Percentiles rank a stretch among this genome's conserved stretches.
Conservation (phyloP, 306 rosid genomes). For the Rosa lucieae region DNA sequence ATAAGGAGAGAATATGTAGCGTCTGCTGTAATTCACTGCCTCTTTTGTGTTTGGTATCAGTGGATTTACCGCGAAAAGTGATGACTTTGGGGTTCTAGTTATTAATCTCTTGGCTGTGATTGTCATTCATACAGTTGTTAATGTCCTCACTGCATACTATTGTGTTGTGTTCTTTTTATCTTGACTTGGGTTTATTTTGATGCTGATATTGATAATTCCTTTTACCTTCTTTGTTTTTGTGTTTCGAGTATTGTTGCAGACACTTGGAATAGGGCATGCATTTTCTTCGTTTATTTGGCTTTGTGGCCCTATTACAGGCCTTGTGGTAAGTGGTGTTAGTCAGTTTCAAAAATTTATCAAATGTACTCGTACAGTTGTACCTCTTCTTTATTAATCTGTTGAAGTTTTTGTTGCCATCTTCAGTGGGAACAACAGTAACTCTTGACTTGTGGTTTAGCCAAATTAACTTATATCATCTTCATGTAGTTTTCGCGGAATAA, state of each 20-base stretch:
- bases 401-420: neutral
- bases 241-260: slow-evolving; percentile 58
- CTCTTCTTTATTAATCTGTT: neutral
- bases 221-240: slow-evolving; percentile 5
- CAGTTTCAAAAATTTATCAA: neutral
- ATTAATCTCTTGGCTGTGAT: neutral
- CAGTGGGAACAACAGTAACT: neutral
- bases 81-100: neutral
- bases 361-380: neutral
- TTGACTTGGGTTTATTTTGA: neutral
- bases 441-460: neutral
- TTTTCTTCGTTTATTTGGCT: slow-evolving; percentile 99
- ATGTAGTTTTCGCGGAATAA: neutral
- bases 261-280: slow-evolving; percentile 95
- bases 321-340: slow-evolving; percentile 70
- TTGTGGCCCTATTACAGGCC: slow-evolving; percentile 99
- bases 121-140: neutral
- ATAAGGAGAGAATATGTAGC: neutral
- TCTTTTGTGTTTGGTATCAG: neutral
- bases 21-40: neutral
- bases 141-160: neutral
- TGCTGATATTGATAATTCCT: neutral
- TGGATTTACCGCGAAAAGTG: neutral
- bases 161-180: neutral
- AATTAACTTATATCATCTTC: neutral